phyloP scores from a whole-genome alignment of 1,284 basidiomycete genomes.

The Macrocystidia cucumis region DNA sequence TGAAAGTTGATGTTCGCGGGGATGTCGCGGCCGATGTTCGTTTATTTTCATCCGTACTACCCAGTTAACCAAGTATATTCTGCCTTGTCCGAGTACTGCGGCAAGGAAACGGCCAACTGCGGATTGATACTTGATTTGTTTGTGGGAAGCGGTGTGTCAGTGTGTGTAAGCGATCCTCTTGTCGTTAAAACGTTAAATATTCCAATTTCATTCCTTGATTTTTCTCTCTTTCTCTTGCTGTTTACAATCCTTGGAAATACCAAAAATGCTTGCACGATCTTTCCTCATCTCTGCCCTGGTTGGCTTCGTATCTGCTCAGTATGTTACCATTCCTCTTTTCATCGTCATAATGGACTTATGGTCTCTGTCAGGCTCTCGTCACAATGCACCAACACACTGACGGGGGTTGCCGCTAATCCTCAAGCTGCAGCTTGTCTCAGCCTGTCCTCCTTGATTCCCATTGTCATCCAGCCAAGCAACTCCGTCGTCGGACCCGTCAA shows the following conservation, averaged over 20 bases:
- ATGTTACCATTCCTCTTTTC: too few species aligned
- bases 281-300: too few species aligned
- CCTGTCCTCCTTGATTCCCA: slow-evolving; percentile 33
- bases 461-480: slow-evolving; percentile 28
- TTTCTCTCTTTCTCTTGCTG: background rate
- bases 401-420: slow-evolving; percentile 31
- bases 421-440: slow-evolving; percentile 49
- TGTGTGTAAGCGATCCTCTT: background rate
- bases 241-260: too few species aligned
- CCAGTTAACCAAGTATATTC: background rate
- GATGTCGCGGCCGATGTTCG: slow-evolving; percentile 3
- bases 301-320: too few species aligned
- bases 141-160: background rate
- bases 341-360: too few species aligned
- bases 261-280: too few species aligned
- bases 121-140: background rate
- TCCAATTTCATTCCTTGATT: background rate
- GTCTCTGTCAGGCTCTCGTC: slow-evolving; percentile 32
- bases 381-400: slow-evolving; percentile 30
- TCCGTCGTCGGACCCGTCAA: slow-evolving; percentile 47
- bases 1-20: slow-evolving; percentile 47
- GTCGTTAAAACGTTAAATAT: background rate
- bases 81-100: background rate
- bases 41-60: background rate
- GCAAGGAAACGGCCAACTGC: background rate